phyloP scores from a whole-genome alignment of 345 rosid genomes.

The Angophora floribunda region DNA sequence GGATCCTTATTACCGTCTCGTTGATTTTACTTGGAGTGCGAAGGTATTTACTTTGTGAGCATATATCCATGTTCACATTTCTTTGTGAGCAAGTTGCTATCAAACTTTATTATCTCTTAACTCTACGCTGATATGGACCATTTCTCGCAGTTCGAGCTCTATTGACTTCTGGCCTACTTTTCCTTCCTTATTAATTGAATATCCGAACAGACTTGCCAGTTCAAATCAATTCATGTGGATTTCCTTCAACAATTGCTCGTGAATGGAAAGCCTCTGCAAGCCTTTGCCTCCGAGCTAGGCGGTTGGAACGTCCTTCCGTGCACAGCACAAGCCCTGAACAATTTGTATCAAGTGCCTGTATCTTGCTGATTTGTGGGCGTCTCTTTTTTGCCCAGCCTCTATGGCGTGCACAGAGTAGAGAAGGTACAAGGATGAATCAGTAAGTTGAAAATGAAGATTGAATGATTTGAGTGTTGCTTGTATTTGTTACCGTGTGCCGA shows the following conservation, averaged over 20 bases:
- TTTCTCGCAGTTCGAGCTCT: neutral
- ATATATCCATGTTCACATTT: neutral
- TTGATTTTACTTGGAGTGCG: conserved; percentile 51
- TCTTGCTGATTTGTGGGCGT: neutral
- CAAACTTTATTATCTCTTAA: neutral
- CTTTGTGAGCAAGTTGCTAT: neutral
- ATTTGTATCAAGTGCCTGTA: neutral
- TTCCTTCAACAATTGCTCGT: conserved; percentile 56
- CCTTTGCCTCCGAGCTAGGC: conserved; percentile 18
- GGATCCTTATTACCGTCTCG: conserved; percentile 30
- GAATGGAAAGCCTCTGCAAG: conserved; percentile 22
- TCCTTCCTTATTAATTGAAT: neutral
- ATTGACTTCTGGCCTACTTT: neutral
- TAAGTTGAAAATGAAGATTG: neutral
- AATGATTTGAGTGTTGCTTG: neutral
- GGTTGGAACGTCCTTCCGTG: conserved; percentile 32
- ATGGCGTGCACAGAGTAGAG: neutral
- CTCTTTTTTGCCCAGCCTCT: neutral
- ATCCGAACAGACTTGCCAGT: conserved; percentile 39
- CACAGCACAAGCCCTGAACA: conserved; percentile 59
- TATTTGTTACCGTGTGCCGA: neutral
- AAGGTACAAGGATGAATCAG: neutral
- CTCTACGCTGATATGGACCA: neutral
- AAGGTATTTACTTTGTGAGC: conserved; percentile 29
- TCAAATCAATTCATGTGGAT: conserved; percentile 59